Base-by-base conservation (phyloP, 2,329 filamentous ascomycete species). In the Fonsecaea monophora region DNA sequence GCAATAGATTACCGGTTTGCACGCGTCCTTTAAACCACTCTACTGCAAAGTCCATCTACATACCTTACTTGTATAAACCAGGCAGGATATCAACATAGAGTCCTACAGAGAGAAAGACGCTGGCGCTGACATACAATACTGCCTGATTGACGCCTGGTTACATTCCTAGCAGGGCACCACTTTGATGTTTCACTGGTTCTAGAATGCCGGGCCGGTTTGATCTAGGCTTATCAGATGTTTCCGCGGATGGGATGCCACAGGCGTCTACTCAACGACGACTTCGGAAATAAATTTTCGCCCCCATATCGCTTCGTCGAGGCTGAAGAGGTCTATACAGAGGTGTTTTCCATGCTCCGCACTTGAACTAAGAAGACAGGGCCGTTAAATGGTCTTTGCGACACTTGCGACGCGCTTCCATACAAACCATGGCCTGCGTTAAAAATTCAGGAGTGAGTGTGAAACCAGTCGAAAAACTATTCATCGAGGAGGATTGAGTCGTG, bases 121-220 rank as follows among this genome's bases (percentile, higher is more conserved):
- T 7, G 53, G 60, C 4, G 75, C 78, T 57, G 73, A 71, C 6
- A 54, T 76, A 4, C 66, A 66, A 7, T 74, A 74, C 32, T 65
- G 74, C 12, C 73, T 72, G 72, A 58, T 74, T 9, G 72, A 74
- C 54, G 72, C 68, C 1, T 74, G 25, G 72, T 50, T 73, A 72
- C 50, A 74, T 74, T 18, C 65, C 73, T 48, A 74, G 72, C 60
- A 38, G 12, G 54, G 32, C 1, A 21, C 38, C 34, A 21, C 12
- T 15, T 57, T 34, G 10, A 57, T 57, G 34, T 57, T 57, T 25
- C 54, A 15, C 12, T 57, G 54, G 54, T 57, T 38, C 18, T n/a
- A 15, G 6, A 13, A 3, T 12, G 54, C 25, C 54, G 18, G 34
- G 9, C 12, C 15, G n/a, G 18, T 57, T 32, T 18, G 25, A 57